phyloP scores from a whole-genome alignment of 306 rosid genomes.

The Abrus precatorius region DNA sequence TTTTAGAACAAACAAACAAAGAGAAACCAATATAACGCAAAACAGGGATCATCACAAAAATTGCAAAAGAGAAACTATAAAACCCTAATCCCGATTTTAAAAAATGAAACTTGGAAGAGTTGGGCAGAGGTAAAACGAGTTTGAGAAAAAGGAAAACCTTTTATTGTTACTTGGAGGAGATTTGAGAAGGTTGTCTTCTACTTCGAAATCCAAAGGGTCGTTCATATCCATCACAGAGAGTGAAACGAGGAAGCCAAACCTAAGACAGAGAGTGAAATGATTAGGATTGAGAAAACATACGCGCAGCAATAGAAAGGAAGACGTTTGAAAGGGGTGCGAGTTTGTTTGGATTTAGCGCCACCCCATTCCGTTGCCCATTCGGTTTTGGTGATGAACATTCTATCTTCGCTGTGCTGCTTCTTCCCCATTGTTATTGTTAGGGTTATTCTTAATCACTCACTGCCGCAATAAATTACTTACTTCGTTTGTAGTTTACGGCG shows the following conservation, averaged over 20 bases:
- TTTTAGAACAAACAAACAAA: neutral
- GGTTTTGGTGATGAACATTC: constrained; percentile 93
- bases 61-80: constrained; percentile 6
- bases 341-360: constrained; percentile 85
- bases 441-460: constrained; percentile 42
- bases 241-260: neutral
- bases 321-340: constrained; percentile 81
- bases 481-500: neutral
- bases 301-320: constrained; percentile 99
- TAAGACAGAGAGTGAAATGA: neutral
- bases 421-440: constrained; percentile 90
- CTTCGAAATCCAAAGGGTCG: constrained; percentile 72
- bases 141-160: constrained; percentile 55
- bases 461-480: neutral
- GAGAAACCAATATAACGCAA: constrained; percentile 23
- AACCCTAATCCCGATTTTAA: constrained; percentile 43
- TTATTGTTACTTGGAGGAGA: constrained; percentile 53
- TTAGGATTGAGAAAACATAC: constrained; percentile 46
- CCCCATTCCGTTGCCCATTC: constrained; percentile 99
- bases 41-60: constrained; percentile 10
- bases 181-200: constrained; percentile 64
- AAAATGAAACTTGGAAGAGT: constrained; percentile 5
- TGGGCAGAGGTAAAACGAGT: neutral
- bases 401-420: constrained; percentile 96
- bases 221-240: too few species aligned